Base-by-base conservation (phyloP, 768 basidiomycete genomes). In the button mushroom (Agaricus bisporus) region DNA sequence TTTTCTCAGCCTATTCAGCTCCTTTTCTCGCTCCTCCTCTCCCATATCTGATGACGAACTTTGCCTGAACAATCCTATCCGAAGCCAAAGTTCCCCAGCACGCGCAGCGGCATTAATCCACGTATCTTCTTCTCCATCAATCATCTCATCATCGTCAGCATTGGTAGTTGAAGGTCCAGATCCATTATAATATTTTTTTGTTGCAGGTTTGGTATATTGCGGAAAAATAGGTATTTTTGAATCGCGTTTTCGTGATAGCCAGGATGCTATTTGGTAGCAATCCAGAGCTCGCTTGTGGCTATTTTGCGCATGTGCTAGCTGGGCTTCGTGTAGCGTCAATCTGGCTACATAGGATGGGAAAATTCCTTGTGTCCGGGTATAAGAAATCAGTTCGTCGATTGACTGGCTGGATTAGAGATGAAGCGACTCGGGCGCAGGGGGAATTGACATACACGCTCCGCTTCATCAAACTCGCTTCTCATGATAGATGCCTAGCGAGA, bases 251-350 rank as follows among this genome's bases (percentile, higher is more conserved):
- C 64, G 56, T 4, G 68, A 68, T 10, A 87, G 67, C 45, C 71
- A 66, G 4, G 79, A 80, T 3, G 87, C 85, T 4, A 85, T 76
- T 39, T 71, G 73, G 64, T 90, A 91, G 52, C 83, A 86, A 36
- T 74, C 70, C 45, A 73, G 59, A 15, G 89, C 88, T 2, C 79
- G 74, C 10, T 73, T 70, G 0, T 69, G 63, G 7, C 78, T 71
- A 1, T 81, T 80, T 4, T 79, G 66, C 1, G 86, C 80, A 63
- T 91, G 88, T 4, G 86, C 83, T 26, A 91, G 77, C 56, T 91
- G 86, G 0, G 82, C 88, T 49, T 87, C 78, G 54, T 84, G 77
- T 6, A 91, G 71, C 5, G 84, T 75, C 10, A 89, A 80, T 4
- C 85, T 80, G 0, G 83, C 75, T 1, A 81, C 71, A 60, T 83